Conservation (phyloP, 140 eudicot species). For the Oenanthe javanica region DNA sequence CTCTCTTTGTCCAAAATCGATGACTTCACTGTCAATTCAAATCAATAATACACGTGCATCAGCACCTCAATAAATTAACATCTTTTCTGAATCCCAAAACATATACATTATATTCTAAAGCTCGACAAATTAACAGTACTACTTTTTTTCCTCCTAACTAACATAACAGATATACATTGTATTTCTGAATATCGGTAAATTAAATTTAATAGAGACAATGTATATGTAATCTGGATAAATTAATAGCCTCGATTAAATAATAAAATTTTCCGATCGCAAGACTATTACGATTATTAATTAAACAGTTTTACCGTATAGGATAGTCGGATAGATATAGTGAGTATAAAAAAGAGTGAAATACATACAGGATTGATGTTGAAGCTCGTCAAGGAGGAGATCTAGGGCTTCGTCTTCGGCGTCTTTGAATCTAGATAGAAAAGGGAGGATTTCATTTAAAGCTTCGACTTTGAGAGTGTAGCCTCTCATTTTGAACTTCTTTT, state of each 20-base stretch:
- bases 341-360: background rate
- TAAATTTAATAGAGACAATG: too few species aligned
- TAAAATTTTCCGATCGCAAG: background rate
- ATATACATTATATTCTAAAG: too few species aligned
- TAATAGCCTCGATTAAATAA: background rate
- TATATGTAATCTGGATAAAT: background rate
- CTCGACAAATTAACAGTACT: too few species aligned
- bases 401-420: conserved; percentile 66
- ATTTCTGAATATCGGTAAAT: too few species aligned
- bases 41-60: background rate
- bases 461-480: conserved; percentile 65
- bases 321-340: too few species aligned
- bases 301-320: too few species aligned
- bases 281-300: too few species aligned
- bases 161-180: too few species aligned
- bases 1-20: conserved; percentile 69
- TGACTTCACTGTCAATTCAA: conserved; percentile 58
- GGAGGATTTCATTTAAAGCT: conserved; percentile 54
- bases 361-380: conserved; percentile 54
- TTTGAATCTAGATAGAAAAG: conserved; percentile 38
- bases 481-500: conserved; percentile 63
- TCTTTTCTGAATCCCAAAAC: too few species aligned
- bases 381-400: conserved; percentile 64
- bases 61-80: too few species aligned
- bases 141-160: too few species aligned